A percentile compares a stretch with the other conserved stretches of the same genome.
Evolutionary conservation across 2,329 filamentous ascomycete species (phyloP).

Genomic region (Calycina herbarum): DNA sequence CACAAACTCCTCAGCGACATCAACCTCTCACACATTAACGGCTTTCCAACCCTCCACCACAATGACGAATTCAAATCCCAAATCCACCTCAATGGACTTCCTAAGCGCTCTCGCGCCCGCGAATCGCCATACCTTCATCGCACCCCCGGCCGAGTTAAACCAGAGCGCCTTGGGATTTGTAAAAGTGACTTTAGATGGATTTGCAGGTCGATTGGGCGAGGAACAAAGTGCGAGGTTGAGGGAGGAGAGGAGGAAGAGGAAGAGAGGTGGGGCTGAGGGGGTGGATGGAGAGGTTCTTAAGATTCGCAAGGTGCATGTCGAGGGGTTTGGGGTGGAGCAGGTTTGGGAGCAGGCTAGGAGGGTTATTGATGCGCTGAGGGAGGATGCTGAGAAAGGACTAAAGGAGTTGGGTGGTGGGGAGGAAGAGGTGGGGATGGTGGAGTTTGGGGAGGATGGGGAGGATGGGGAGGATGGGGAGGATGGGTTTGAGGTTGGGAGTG

Average conservation of each 20-base stretch:
- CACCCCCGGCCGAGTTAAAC: slow-evolving; percentile 66
- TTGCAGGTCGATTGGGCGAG: slow-evolving; percentile 72
- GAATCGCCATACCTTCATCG: slow-evolving; percentile 60
- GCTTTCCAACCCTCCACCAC: slow-evolving; percentile 43
- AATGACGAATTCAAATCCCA: slow-evolving; percentile 28
- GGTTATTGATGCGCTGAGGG: slow-evolving; percentile 68
- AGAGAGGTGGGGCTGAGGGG: slow-evolving; percentile 57
- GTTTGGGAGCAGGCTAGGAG: slow-evolving; percentile 92
- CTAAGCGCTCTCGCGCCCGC: slow-evolving; percentile 29
- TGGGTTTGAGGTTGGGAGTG: slow-evolving; percentile 40
- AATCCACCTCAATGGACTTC: slow-evolving; percentile 18
- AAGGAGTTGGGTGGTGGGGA: slow-evolving; percentile 40
- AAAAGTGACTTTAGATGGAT: slow-evolving; percentile 77
- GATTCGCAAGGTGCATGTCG: slow-evolving; percentile 77
- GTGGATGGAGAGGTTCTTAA: slow-evolving; percentile 60
- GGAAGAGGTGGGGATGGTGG: slow-evolving; percentile 39
- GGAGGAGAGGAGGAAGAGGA: slow-evolving; percentile 72
- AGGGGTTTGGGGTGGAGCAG: slow-evolving; percentile 85
- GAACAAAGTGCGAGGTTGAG: slow-evolving; percentile 69
- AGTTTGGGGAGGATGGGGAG: slow-evolving; percentile 42
- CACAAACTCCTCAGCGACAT: slow-evolving; percentile 61
- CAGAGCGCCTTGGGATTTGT: slow-evolving; percentile 70
- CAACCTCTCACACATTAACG: slow-evolving; percentile 64
- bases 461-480: slow-evolving; percentile 42
- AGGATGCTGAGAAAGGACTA: slow-evolving; percentile 52